A percentile compares a stretch with the other conserved stretches of the same genome.
These are phyloP conservation scores for Teunomyces cretensis DNA, from an alignment of 805 yeast genomes.

Conservation along the genomic window DNA sequence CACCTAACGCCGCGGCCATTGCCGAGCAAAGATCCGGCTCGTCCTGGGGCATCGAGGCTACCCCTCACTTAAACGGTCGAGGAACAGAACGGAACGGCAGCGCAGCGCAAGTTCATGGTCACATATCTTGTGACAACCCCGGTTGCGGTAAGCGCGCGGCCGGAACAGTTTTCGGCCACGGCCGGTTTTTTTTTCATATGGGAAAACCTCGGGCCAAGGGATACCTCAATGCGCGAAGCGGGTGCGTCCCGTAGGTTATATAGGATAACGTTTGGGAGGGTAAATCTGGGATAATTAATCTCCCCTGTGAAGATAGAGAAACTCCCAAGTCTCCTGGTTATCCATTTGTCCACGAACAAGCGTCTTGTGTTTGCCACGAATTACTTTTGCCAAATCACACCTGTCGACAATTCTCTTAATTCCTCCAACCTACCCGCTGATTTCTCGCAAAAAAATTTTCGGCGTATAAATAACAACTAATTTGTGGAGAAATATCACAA, in stretches of 20 bases:
- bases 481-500: conserved; percentile 1
- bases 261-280: background rate
- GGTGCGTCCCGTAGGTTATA: background rate
- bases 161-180: background rate
- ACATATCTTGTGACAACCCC: background rate
- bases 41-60: background rate
- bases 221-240: background rate
- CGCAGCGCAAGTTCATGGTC: background rate
- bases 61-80: background rate
- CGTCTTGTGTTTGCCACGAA: background rate
- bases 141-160: background rate
- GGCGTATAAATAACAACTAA: conserved; percentile 2
- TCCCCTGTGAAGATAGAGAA: too few species aligned
- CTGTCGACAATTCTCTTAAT: background rate
- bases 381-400: background rate
- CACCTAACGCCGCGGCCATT: too few species aligned
- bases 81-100: background rate
- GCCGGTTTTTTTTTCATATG: background rate
- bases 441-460: background rate
- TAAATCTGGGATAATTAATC: too few species aligned
- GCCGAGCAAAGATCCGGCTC: too few species aligned
- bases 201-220: background rate
- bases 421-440: background rate
- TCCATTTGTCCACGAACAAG: too few species aligned
- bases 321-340: too few species aligned